Evolutionary conservation across 441 rosid genomes (phyloP), one percentile per base, ranked within the genome.

Genomic region (Aquilaria agallochum): DNA sequence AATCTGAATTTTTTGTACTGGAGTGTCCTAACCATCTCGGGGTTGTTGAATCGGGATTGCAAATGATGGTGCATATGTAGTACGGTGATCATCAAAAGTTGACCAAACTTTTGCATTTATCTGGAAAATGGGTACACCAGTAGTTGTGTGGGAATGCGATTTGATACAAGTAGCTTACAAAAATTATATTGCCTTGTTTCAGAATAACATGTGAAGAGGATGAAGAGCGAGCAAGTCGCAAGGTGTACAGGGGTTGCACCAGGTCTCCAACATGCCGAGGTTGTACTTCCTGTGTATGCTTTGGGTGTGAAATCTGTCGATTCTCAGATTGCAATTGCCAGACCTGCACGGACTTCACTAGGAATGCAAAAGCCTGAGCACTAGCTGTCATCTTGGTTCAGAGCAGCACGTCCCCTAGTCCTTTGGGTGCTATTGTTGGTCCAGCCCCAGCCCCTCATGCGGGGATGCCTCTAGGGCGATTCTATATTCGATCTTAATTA

Each of bases 231-330:
- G 93, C 80, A 36, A 92, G 97, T 64, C 79, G 99, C 60, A 85
- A 87, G 78, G 93, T 83, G 8, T 95, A 90, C 73, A 76, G 92
- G 73, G 96, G 99, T 45, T 95, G 99, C 75, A 68, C 65, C 59
- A 84, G 92, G 6, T 82, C 95, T 27, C 87, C 89, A 9, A 83
- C 95, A 11, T 95, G 99, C 79, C 84, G 85, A 71, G 98, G 99
- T 6, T 95, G 99, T 86, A 95, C 98, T 34, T 84, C 98, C 42
- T 95, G 98, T 34, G 98, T 95, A 44, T 95, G 98, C 81, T 92
- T 92, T 31, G 99, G 98, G 50, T 90, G 99, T 59, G 89, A 83
- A 40, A 80, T 87, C 69, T 92, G 98, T 50, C 97, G 98, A 13
- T 90, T 90, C 80, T 63, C 88, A 0, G 97, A 95, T 58, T 95